These are phyloP conservation scores for Apiotrichum laibachii DNA, from an alignment of 1,284 basidiomycete species.

Conservation along the genomic window DNA sequence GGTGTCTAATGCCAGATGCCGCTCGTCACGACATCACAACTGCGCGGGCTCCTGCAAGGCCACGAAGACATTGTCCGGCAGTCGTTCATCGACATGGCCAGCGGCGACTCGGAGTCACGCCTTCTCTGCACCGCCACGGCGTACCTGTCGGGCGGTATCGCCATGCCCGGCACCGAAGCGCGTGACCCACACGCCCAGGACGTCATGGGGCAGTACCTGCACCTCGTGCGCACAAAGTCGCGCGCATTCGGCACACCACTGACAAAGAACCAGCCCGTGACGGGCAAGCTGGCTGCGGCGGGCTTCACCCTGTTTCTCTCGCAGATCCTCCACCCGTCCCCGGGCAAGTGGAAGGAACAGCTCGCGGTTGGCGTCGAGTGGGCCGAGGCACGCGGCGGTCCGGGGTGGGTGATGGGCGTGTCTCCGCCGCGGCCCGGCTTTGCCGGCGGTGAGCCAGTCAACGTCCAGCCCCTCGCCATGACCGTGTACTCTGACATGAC, in stretches of 20 bases:
- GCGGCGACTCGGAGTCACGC: slow-evolving; percentile 6
- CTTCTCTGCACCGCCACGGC: slow-evolving; percentile 5
- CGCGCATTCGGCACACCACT: too few relatives aligned
- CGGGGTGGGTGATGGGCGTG: slow-evolving; percentile 10
- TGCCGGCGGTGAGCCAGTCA: not conserved
- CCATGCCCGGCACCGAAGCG: not conserved
- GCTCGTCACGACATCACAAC: not conserved
- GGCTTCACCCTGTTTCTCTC: slow-evolving; percentile 8
- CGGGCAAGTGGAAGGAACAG: slow-evolving; percentile 10
- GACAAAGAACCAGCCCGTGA: not conserved
- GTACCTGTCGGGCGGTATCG: slow-evolving; percentile 1
- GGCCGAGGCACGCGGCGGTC: slow-evolving; percentile 8
- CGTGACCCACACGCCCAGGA: not conserved
- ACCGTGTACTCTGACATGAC: slow-evolving; percentile 11
- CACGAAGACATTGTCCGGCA: slow-evolving; percentile 4
- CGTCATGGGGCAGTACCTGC: slow-evolving; percentile 4
- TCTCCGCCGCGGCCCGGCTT: slow-evolving; percentile 7
- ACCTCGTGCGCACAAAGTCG: slow-evolving; percentile 1
- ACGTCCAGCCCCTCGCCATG: slow-evolving; percentile 9
- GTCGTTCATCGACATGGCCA: not conserved
- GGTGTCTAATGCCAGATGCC: not conserved
- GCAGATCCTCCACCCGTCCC: slow-evolving; percentile 1
- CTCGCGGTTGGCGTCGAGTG: slow-evolving; percentile 8
- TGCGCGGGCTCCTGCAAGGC: not conserved
- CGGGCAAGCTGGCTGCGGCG: slow-evolving; percentile 7